These are phyloP conservation scores for Coccinonectria pachysandricola DNA, from an alignment of 2,329 filamentous ascomycete genomes.

Conservation along the genomic window DNA sequence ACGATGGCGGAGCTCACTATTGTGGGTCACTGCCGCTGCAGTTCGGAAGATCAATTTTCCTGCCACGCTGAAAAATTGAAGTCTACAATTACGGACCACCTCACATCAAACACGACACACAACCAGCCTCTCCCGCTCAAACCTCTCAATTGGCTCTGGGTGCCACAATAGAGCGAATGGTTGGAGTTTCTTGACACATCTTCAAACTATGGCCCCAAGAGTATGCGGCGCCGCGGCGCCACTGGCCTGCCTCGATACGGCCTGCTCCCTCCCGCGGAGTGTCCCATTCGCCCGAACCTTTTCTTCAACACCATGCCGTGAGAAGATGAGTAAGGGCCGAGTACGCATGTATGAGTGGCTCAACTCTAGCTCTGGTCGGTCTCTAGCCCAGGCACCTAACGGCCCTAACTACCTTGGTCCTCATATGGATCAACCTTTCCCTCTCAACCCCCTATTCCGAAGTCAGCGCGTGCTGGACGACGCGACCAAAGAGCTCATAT, in stretches of 20 bases:
- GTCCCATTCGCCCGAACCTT: conserved; percentile 23
- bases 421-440: conserved; percentile 51
- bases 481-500: conserved; percentile 62
- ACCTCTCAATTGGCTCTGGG: conserved; percentile 14
- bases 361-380: conserved; percentile 15
- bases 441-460: conserved; percentile 59
- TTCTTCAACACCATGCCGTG: conserved; percentile 28
- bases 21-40: too few species aligned
- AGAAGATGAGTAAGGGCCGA: conserved; percentile 28
- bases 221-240: conserved; percentile 19
- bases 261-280: conserved; percentile 8
- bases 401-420: conserved; percentile 29
- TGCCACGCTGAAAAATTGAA: conserved; percentile 13
- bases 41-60: too few species aligned
- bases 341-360: conserved; percentile 31
- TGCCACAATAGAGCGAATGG: conserved; percentile 14
- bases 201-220: conserved; percentile 23
- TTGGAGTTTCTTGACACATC: conserved; percentile 10
- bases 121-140: conserved; percentile 10
- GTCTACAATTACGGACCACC: conserved; percentile 2
- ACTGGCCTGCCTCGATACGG: conserved; percentile 22
- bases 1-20: too few species aligned
- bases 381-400: conserved; percentile 14
- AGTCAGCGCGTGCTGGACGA: conserved; percentile 68
- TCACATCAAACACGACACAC: conserved; percentile 8